Percentiles rank a stretch among this genome's conserved stretches.
These are phyloP conservation scores for Naganishia kalamii DNA, from an alignment of 768 basidiomycete genomes.

Conservation along the genomic window DNA sequence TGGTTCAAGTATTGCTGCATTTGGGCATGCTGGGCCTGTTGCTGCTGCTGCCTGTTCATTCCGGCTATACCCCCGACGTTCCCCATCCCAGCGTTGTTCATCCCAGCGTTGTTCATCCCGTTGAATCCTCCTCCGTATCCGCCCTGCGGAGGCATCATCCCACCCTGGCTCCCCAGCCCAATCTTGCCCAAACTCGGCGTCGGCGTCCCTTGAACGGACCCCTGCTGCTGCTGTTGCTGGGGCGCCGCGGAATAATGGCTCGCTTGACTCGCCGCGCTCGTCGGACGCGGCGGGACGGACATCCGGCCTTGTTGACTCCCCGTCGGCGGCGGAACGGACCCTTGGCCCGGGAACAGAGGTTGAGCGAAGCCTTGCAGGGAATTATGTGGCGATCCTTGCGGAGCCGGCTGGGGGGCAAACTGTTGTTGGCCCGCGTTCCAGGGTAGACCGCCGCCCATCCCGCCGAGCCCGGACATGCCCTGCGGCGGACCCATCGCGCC, in stretches of 20 bases:
- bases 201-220: neutral
- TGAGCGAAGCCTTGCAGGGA: no score
- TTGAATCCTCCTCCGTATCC: neutral
- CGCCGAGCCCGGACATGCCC: neutral
- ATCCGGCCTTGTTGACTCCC: no score
- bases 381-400: no score
- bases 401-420: no score
- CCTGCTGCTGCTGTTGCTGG: neutral
- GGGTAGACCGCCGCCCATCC: no score
- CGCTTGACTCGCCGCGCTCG: neutral
- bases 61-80: neutral
- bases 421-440: no score
- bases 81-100: neutral
- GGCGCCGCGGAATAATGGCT: neutral
- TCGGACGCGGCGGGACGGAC: neutral
- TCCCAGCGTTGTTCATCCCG: slow-evolving; percentile 3
- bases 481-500: neutral
- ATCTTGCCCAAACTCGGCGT: neutral
- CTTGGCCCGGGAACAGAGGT: no score
- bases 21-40: slow-evolving; percentile 21
- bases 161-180: neutral
- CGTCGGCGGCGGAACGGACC: no score
- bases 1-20: neutral
- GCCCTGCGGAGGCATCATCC: slow-evolving; percentile 9
- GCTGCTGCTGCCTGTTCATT: slow-evolving; percentile 28